phyloP scores from a whole-genome alignment of 1,139 yeast genomes.

The Candida glucosophila region DNA sequence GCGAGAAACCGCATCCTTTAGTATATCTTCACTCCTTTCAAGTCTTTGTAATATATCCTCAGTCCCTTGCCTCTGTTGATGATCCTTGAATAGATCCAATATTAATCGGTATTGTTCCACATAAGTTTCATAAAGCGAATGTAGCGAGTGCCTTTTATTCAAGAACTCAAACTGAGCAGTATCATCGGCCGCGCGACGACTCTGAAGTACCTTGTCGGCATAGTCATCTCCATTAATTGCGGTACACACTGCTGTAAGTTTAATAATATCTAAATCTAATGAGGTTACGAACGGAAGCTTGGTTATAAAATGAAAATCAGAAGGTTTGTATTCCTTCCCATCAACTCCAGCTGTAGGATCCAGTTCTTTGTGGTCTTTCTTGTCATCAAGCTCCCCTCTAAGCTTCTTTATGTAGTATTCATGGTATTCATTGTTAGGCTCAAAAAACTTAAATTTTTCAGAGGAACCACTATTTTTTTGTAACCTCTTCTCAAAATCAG shows the following conservation, averaged over 20 bases:
- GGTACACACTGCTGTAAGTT: conserved; percentile 62
- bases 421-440: conserved; percentile 45
- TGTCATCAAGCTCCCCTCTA: conserved; percentile 1
- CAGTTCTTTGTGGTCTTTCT: conserved; percentile 1
- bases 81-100: conserved; percentile 11
- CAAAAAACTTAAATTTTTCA: conserved; percentile 56
- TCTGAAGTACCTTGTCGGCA: conserved; percentile 25
- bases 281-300: conserved; percentile 50
- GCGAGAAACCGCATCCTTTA: conserved; percentile 44
- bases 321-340: background rate
- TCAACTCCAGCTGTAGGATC: conserved; percentile 4
- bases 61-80: conserved; percentile 5
- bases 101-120: conserved; percentile 49
- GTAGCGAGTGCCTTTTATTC: conserved; percentile 49
- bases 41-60: conserved; percentile 8
- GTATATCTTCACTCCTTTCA: conserved; percentile 17
- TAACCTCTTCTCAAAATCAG: conserved; percentile 54
- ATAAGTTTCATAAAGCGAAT: conserved; percentile 42
- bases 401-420: conserved; percentile 45
- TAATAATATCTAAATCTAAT: conserved; percentile 60
- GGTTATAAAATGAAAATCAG: conserved; percentile 35
- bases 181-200: conserved; percentile 27
- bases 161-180: conserved; percentile 65
- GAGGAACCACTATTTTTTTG: conserved; percentile 29
- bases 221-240: conserved; percentile 48